Evolutionary conservation across 257 asterid genomes (phyloP).

Genomic region (Salvia rosmarinus): DNA sequence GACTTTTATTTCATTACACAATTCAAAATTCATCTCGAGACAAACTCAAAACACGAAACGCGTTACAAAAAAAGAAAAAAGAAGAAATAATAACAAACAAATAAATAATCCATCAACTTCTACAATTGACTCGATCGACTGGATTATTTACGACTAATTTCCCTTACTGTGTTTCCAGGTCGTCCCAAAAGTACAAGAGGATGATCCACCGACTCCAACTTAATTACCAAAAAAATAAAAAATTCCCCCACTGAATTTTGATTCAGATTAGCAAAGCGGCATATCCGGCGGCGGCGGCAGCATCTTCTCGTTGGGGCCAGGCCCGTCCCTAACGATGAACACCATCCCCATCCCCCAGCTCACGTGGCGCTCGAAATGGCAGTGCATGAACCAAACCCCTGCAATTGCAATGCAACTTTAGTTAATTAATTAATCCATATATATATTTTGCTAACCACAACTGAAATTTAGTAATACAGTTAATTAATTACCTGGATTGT

Average conservation of each 20-base stretch:
- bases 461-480: too few relatives aligned
- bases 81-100: background rate
- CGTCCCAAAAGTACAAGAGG: too few relatives aligned
- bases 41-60: background rate
- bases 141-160: too few relatives aligned
- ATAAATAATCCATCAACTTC: too few relatives aligned
- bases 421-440: too few relatives aligned
- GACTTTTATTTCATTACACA: background rate
- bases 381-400: constrained; percentile 60
- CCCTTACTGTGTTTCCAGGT: too few relatives aligned
- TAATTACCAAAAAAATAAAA: too few relatives aligned
- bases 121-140: too few relatives aligned
- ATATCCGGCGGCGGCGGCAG: constrained; percentile 53
- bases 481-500: constrained; percentile 51
- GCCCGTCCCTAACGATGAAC: constrained; percentile 49
- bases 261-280: constrained; percentile 48
- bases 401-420: background rate
- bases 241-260: too few relatives aligned
- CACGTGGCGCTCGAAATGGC: constrained; percentile 48
- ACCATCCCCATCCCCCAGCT: constrained; percentile 58
- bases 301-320: constrained; percentile 26
- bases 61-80: background rate
- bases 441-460: too few relatives aligned
- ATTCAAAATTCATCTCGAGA: background rate
- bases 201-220: too few relatives aligned